These are phyloP conservation scores for Alternaria burnsii DNA, from an alignment of 2,329 filamentous ascomycete species.

Conservation along the genomic window DNA sequence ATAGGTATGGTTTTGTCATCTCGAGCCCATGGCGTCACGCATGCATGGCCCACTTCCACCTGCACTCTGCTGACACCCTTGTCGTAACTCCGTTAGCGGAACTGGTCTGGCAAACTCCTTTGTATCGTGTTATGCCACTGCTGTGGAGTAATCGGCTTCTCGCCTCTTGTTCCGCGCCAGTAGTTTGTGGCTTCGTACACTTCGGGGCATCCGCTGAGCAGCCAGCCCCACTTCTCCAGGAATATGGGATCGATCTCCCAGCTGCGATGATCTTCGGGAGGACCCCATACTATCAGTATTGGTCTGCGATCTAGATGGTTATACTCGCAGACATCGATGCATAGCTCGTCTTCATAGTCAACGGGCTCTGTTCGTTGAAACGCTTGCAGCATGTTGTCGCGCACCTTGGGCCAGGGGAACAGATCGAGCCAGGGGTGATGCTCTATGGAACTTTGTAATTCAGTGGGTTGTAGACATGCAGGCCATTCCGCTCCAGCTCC, in stretches of 20 bases:
- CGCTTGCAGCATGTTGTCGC: conserved; percentile 48
- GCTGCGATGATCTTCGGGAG: conserved; percentile 54
- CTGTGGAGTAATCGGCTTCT: conserved; percentile 16
- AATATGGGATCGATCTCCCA: conserved; percentile 62
- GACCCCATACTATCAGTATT: conserved; percentile 59
- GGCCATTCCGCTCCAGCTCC: background rate
- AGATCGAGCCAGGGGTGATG: conserved; percentile 56
- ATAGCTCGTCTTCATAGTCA: conserved; percentile 32
- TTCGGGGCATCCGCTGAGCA: conserved; percentile 52
- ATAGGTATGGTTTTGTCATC: background rate
- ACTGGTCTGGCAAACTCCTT: background rate
- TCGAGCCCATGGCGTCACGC: background rate
- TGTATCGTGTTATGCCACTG: conserved; percentile 7
- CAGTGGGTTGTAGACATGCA: background rate
- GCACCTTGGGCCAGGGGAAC: conserved; percentile 49
- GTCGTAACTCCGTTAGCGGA: background rate
- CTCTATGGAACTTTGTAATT: conserved; percentile 45
- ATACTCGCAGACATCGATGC: conserved; percentile 25
- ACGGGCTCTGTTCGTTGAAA: conserved; percentile 45
- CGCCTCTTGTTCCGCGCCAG: conserved; percentile 26
- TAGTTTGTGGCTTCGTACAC: conserved; percentile 42
- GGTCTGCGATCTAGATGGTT: conserved; percentile 7
- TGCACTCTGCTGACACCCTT: background rate
- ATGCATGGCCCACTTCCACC: background rate
- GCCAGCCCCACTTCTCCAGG: conserved; percentile 56